Evolutionary conservation across 202 grass and related monocot genomes (phyloP), one percentile per base, ranked within the genome.

Genomic region (Saccharum hybrid): DNA sequence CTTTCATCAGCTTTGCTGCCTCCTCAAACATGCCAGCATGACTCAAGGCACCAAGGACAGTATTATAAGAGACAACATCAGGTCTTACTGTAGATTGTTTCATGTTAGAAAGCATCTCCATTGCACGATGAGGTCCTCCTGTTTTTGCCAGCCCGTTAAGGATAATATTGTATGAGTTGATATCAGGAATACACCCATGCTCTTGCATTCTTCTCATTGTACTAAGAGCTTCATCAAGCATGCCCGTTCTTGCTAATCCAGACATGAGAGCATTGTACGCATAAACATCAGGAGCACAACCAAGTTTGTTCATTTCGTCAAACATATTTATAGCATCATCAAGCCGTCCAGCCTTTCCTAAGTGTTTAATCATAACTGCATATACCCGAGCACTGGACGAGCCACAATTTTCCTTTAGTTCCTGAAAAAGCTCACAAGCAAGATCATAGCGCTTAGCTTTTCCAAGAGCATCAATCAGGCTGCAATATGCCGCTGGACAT

Each of bases 311-410:
- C 96, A 95, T 95, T 86, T 98, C 96, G 36, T 98, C 87, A 77
- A 98, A 98, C 79, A 95, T 84, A 86, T 84, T 76, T 79, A 95
- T 57, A 74, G 93, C 91, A 85, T 95, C 96, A 88, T 92, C 87
- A 65, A 98, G 77, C 63, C 85, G 72, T 9, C 93, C 96, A 57
- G 87, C 89, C 62, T 88, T 98, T 71, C 96, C 93, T 66, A 98
- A 95, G 90, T 98, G 91, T 87, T 98, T 98, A 87, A 98, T 98
- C 91, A 98, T 95, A 43, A 95, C 92, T 13, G 91, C 96, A 87
- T 98, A 98, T 46, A 98, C 92, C 69, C 96, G 88, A 85, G 89
- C 74, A 76, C 89, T 94, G 54, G 96, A 94, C 30, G 85, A 90
- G 74, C 96, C 91, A 11, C 90, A 98, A 64, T 92, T 93, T 87